Evolutionary conservation across 768 basidiomycete genomes (phyloP).

Genomic region (Trametes sanguinea): DNA sequence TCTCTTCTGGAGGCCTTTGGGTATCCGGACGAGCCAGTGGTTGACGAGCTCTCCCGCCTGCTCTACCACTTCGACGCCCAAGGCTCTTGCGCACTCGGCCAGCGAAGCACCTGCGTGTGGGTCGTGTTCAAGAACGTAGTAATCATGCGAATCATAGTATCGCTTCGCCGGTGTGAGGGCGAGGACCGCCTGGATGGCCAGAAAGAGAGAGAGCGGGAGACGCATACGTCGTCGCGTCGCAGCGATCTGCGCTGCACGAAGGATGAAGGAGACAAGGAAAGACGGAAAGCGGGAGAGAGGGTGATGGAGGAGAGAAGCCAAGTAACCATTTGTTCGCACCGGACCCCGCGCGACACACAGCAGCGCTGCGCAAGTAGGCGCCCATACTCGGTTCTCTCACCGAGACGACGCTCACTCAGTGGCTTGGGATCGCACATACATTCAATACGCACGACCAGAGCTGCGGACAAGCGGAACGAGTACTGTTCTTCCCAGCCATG

Average conservation of each 20-base stretch:
- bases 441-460: no score
- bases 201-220: constrained; percentile 32
- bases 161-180: constrained; percentile 49
- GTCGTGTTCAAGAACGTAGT: constrained; percentile 78
- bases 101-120: constrained; percentile 56
- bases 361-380: constrained; percentile 1
- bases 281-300: not conserved
- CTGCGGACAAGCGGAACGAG: no score
- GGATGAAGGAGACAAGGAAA: not conserved
- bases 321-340: constrained; percentile 11
- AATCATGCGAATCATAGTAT: constrained; percentile 66
- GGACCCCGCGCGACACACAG: constrained; percentile 5
- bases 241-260: constrained; percentile 11
- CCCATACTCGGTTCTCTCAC: not conserved
- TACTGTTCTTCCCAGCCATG: no score
- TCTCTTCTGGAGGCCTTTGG: constrained; percentile 44
- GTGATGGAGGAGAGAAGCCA: constrained; percentile 7
- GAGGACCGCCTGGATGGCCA: constrained; percentile 31
- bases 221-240: constrained; percentile 20
- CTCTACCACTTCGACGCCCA: constrained; percentile 87
- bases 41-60: constrained; percentile 79
- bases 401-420: no score
- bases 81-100: constrained; percentile 53
- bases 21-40: constrained; percentile 79
- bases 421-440: no score